These are phyloP conservation scores for Phytophthora brassicae DNA, from an alignment of 352 stramenopile species.

Conservation along the genomic window DNA sequence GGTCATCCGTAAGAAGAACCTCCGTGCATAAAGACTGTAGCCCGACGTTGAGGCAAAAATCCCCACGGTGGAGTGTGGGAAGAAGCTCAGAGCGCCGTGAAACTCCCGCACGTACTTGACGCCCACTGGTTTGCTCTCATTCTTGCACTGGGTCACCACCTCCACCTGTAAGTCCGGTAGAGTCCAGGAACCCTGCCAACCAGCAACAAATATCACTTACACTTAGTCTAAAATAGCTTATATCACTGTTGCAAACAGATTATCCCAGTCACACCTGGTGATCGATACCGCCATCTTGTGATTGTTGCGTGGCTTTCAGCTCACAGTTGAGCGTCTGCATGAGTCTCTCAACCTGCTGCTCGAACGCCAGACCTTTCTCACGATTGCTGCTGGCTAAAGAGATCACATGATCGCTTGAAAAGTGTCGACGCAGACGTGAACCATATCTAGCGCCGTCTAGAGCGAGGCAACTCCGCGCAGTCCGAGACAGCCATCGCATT, in stretches of 20 bases:
- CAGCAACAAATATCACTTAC: neutral
- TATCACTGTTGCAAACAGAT: neutral
- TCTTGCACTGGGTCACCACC: conserved; percentile 84
- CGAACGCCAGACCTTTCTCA: conserved; percentile 62
- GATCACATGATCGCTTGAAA: conserved; percentile 1
- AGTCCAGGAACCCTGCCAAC: conserved; percentile 54
- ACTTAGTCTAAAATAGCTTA: neutral
- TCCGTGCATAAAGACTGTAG: conserved; percentile 77
- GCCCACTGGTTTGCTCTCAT: conserved; percentile 67
- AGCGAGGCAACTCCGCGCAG: conserved; percentile 4
- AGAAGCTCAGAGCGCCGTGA: conserved; percentile 63
- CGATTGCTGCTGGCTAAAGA: conserved; percentile 20
- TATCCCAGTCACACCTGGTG: conserved; percentile 35
- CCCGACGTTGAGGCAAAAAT: conserved; percentile 75
- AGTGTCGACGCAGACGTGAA: neutral
- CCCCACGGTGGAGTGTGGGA: conserved; percentile 44
- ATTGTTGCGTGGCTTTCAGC: conserved; percentile 60
- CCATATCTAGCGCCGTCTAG: neutral
- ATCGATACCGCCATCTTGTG: conserved; percentile 74
- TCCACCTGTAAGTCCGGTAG: conserved; percentile 64
- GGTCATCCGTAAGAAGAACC: conserved; percentile 70
- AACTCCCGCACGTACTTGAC: conserved; percentile 76
- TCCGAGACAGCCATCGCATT: neutral
- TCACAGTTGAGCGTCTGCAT: conserved; percentile 55
- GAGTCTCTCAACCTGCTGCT: conserved; percentile 57